Base-by-base conservation (phyloP, 371 early-diverging fungal species). In the Mortierella polycephala region DNA sequence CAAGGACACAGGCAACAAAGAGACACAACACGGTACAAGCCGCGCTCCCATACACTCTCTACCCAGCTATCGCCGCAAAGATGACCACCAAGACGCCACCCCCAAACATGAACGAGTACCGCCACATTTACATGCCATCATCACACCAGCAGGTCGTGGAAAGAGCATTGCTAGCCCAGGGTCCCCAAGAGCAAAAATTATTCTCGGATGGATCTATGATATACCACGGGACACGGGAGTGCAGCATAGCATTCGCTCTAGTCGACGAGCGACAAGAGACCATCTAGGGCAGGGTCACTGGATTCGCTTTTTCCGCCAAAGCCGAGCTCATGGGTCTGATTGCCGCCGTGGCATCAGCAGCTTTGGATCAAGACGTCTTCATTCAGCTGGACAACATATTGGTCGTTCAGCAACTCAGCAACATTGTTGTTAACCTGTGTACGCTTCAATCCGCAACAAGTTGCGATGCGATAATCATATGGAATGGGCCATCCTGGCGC, bases 311-410 rank as follows among this genome's bases (percentile, higher is more conserved):
- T 6, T 59, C 47, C 10, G 41, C 53, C 0, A 69, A 69, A 44
- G 46, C 63, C 0, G 63, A 62, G 53, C 53, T 69, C 16, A 57
- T 69, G 46, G 69, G 63, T 3, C 63, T 63, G 0, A 7, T 63
- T 8, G 57, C 63, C 1, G 54, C 69, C 6, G 45, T 69, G 40
- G 7, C 58, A 1, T 44, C 59, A 7, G 46, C 56, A 13, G 62
- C 61, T 11, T 23, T 46, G 14, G 69, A 62, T 4, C 63, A 70
- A 14, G 42, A 68, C 23, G 56, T 68, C 20, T 10, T 39, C 20
- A 18, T 68, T 13, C n/a, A 57, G 18, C 44, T 68, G 12, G 68
- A 68, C 50, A 68, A 68, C 57, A 20, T 39, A 21, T 47, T 50
- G 7, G 68, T 68, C 40, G 61, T 67, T 16, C 9, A 30, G 6